phyloP scores from a whole-genome alignment of 1,284 basidiomycete genomes.

The Cryptococcus hybrid region DNA sequence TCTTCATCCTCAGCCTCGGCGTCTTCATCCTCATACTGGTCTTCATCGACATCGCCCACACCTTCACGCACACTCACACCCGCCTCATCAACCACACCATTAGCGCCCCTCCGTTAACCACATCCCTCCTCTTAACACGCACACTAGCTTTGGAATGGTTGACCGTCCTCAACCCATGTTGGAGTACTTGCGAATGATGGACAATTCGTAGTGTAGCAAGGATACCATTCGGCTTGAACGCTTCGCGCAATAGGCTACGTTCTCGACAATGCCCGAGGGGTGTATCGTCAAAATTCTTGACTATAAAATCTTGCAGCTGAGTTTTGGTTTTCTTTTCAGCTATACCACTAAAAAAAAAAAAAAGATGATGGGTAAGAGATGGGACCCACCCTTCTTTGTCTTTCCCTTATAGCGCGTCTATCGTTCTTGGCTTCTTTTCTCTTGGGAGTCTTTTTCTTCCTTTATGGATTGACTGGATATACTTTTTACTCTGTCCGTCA shows the following conservation, averaged over 20 bases:
- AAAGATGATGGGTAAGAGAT: neutral
- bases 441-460: neutral
- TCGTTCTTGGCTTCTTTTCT: neutral
- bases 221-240: neutral
- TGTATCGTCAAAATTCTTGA: neutral
- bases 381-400: neutral
- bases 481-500: neutral
- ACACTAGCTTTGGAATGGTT: too few species aligned
- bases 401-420: neutral
- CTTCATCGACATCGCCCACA: too few species aligned
- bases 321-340: neutral
- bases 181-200: neutral
- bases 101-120: too few species aligned
- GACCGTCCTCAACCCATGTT: neutral
- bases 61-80: too few species aligned
- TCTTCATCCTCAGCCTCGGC: neutral
- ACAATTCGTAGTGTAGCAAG: neutral
- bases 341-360: too few species aligned
- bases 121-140: too few species aligned
- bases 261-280: neutral
- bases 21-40: too few species aligned
- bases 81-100: too few species aligned
- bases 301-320: neutral
- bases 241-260: neutral
- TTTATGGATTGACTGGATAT: neutral